These are phyloP conservation scores for Phialocephala subalpina DNA, from an alignment of 2,329 filamentous ascomycete genomes.

Conservation along the genomic window DNA sequence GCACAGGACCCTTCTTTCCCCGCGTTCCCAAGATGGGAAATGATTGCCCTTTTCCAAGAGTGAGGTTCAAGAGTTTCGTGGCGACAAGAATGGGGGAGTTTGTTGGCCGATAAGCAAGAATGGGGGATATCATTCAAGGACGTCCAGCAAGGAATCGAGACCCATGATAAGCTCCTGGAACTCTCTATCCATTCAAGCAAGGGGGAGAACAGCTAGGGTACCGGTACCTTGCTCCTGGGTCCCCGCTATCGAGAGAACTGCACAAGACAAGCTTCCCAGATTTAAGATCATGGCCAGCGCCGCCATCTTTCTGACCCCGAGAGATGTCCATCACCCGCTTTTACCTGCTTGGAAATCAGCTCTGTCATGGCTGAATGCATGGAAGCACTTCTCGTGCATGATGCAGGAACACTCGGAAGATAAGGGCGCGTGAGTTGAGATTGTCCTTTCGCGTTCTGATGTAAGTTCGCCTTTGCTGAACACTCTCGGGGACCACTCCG, in stretches of 20 bases:
- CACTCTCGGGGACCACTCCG: too few relatives aligned
- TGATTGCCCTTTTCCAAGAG: background rate
- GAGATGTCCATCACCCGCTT: background rate
- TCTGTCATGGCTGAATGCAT: background rate
- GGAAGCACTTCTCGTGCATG: background rate
- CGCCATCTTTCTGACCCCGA: background rate
- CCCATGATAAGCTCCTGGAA: background rate
- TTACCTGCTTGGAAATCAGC: background rate
- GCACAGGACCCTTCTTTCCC: background rate
- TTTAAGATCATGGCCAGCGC: background rate
- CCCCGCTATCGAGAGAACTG: too few relatives aligned
- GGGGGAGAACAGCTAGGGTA: background rate
- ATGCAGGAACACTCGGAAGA: background rate
- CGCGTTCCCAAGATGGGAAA: background rate
- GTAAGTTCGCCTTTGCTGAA: too few relatives aligned
- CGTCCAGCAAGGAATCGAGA: background rate
- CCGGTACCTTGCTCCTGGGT: background rate
- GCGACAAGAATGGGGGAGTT: background rate
- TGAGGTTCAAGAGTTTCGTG: background rate
- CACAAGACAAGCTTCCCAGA: too few relatives aligned
- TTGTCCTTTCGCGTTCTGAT: too few relatives aligned
- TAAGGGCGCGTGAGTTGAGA: background rate
- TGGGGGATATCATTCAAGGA: background rate
- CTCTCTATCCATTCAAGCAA: background rate
- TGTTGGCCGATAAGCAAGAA: constrained; percentile 2